Evolutionary conservation across 1,139 yeast genomes (phyloP).

Genomic region (Pichia sp.): DNA sequence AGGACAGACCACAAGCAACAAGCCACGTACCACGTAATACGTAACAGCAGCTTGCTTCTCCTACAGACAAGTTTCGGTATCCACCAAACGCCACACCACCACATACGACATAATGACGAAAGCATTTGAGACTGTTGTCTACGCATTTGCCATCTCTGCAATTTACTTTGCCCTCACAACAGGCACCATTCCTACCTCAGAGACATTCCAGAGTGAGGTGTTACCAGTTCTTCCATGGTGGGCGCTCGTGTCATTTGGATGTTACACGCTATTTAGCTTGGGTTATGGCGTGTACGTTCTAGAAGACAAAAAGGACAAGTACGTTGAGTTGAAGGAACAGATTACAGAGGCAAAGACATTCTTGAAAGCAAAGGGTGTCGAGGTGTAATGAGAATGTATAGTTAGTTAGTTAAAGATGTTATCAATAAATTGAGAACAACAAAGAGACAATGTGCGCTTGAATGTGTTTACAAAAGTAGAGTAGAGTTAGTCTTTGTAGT

Average conservation of each 20-base stretch:
- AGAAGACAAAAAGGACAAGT: conserved; percentile 67
- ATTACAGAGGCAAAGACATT: conserved; percentile 61
- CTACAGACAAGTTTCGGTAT: too few species aligned
- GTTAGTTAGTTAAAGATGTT: too few species aligned
- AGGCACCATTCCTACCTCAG: conserved; percentile 53
- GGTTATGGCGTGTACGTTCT: conserved; percentile 64
- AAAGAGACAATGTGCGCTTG: too few species aligned
- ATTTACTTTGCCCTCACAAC: conserved; percentile 47
- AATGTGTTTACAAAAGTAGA: too few species aligned
- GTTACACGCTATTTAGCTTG: conserved; percentile 40
- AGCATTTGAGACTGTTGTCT: conserved; percentile 55
- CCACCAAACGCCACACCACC: too few species aligned
- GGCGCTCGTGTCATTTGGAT: conserved; percentile 63
- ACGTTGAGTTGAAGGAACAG: conserved; percentile 55
- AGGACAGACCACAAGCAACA: too few species aligned
- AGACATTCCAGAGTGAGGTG: conserved; percentile 42
- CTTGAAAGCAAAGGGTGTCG: conserved; percentile 50
- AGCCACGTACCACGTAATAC: too few species aligned
- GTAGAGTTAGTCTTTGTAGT: too few species aligned
- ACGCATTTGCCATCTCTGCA: conserved; percentile 41
- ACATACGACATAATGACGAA: conserved; percentile 71
- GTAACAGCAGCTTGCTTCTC: too few species aligned
- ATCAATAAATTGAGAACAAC: too few species aligned
- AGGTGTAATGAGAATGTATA: conserved; percentile 30
- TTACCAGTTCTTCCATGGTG: conserved; percentile 68